Percentiles rank a stretch among this genome's conserved stretches.
These are phyloP conservation scores for Penicillium sp. DNA, from an alignment of 2,329 filamentous ascomycete genomes.

Conservation along the genomic window DNA sequence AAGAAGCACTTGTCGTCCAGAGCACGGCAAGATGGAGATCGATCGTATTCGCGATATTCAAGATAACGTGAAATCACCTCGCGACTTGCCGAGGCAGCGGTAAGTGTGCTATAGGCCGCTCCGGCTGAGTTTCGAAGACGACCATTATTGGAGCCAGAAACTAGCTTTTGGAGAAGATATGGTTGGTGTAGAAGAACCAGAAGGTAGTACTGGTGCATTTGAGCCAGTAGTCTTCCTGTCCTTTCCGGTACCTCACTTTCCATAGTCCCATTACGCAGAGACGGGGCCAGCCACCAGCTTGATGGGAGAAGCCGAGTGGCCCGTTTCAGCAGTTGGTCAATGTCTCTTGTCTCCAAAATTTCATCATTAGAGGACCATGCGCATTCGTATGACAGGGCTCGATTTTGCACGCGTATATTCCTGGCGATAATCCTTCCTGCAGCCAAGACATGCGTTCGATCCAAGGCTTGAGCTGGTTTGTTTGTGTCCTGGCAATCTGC, in stretches of 20 bases:
- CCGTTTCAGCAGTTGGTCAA: slow-evolving; percentile 23
- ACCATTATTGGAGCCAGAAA: neutral
- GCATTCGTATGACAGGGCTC: neutral
- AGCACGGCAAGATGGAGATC: slow-evolving; percentile 20
- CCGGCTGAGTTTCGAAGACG: neutral
- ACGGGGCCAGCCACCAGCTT: slow-evolving; percentile 15
- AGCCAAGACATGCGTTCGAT: slow-evolving; percentile 17
- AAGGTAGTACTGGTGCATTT: slow-evolving; percentile 29
- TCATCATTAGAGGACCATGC: neutral
- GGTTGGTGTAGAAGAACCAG: slow-evolving; percentile 25
- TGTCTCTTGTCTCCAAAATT: slow-evolving; percentile 18
- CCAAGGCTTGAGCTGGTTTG: slow-evolving; percentile 11
- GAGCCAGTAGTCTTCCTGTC: slow-evolving; percentile 18
- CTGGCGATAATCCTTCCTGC: slow-evolving; percentile 19
- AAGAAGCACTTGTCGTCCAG: slow-evolving; percentile 25
- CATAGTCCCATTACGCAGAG: neutral
- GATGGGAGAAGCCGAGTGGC: slow-evolving; percentile 19
- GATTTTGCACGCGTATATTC: slow-evolving; percentile 19
- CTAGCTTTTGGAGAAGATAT: slow-evolving; percentile 15
- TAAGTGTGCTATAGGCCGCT: slow-evolving; percentile 19
- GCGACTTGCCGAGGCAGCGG: slow-evolving; percentile 22
- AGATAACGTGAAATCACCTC: slow-evolving; percentile 22
- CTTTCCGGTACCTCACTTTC: slow-evolving; percentile 14
- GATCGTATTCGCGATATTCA: slow-evolving; percentile 17
- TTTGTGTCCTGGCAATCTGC: neutral